phyloP scores from a whole-genome alignment of 371 early-diverging fungal species.

The Rhizopus microsporus region DNA sequence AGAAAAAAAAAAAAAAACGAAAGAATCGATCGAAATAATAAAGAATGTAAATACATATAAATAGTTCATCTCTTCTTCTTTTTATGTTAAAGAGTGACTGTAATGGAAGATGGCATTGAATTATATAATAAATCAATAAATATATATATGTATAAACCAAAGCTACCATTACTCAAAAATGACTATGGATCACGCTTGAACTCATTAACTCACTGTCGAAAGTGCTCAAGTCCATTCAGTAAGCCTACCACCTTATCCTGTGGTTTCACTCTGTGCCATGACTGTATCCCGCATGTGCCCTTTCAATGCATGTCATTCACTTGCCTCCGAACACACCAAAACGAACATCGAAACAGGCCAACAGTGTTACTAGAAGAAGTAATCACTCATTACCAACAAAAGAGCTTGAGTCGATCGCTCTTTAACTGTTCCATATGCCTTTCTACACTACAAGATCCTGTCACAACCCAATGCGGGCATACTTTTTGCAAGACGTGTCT shows the following conservation, averaged over 20 bases:
- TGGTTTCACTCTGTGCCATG: conserved; percentile 37
- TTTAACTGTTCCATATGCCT: conserved; percentile 28
- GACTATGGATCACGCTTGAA: background rate
- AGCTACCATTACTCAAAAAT: background rate
- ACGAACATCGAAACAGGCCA: conserved; percentile 1
- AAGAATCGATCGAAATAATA: background rate
- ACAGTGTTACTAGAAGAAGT: conserved; percentile 19
- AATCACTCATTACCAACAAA: conserved; percentile 2
- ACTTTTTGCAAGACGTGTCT: conserved; percentile 61
- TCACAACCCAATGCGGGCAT: conserved; percentile 70
- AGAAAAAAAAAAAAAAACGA: background rate
- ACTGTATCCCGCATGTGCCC: conserved; percentile 19
- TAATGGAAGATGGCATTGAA: no score
- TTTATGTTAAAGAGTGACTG: no score
- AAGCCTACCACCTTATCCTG: conserved; percentile 38
- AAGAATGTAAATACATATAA: background rate
- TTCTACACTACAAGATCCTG: conserved; percentile 34
- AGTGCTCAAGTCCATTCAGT: conserved; percentile 3
- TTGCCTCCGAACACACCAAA: conserved; percentile 30
- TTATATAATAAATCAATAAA: background rate
- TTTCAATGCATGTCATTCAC: conserved; percentile 49
- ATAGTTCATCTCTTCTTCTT: no score
- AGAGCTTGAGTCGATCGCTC: background rate
- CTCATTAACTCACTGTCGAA: conserved; percentile 14
- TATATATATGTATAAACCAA: background rate